phyloP scores from a whole-genome alignment of 192 early-diverging fungal genomes.

The Coemansia umbellata region DNA sequence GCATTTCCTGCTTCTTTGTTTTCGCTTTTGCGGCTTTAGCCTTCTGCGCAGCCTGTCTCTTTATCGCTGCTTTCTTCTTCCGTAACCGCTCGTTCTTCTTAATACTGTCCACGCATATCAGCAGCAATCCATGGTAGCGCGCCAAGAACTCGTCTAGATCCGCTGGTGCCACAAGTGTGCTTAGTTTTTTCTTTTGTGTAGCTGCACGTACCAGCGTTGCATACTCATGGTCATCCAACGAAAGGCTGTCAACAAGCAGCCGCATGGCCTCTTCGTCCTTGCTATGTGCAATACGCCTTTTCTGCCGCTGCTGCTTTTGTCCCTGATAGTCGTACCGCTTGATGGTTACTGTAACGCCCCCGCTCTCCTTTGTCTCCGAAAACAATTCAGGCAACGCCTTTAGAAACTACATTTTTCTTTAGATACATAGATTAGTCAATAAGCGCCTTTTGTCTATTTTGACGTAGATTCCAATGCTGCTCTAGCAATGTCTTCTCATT shows the following conservation, averaged over 20 bases:
- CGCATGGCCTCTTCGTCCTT: constrained; percentile 30
- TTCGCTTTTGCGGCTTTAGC: constrained; percentile 7
- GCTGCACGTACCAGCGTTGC: constrained; percentile 35
- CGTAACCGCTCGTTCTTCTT: constrained; percentile 41
- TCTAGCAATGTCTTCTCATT: too few species aligned
- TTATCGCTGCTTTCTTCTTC: constrained; percentile 33
- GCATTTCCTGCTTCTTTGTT: constrained; percentile 9
- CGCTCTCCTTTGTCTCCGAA: constrained; percentile 26
- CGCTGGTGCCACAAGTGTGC: constrained; percentile 37
- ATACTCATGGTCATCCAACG: constrained; percentile 38
- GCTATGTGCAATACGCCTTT: constrained; percentile 19
- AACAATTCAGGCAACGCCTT: constrained; percentile 34
- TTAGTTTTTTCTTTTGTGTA: constrained; percentile 38
- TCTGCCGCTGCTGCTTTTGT: constrained; percentile 24
- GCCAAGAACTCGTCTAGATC: constrained; percentile 41
- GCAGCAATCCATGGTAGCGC: constrained; percentile 36
- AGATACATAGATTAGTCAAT: too few species aligned
- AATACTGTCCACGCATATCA: constrained; percentile 28
- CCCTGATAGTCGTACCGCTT: constrained; percentile 45
- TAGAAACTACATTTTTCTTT: constrained; percentile 49
- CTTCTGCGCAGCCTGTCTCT: constrained; percentile 16
- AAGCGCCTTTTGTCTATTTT: too few species aligned
- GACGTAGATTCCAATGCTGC: too few species aligned
- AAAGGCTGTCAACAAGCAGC: constrained; percentile 25
- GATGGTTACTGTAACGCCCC: constrained; percentile 29